Conservation (phyloP, 2,329 filamentous ascomycete species). For the Sporothrix humicola region DNA sequence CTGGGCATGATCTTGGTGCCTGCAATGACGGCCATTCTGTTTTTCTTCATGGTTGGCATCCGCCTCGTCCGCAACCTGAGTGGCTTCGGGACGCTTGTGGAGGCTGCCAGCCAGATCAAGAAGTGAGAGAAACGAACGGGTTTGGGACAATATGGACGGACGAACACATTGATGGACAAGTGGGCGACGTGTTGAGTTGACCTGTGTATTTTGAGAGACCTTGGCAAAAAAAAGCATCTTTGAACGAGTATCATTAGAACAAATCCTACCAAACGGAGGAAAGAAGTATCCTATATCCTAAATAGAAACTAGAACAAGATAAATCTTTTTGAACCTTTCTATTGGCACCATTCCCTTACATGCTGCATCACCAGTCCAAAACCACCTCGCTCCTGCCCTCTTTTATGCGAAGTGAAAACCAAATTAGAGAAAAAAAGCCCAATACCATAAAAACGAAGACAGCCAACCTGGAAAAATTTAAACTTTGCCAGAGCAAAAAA, state of each 20-base stretch:
- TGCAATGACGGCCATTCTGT: neutral
- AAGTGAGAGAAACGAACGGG: neutral
- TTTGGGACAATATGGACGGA: too few relatives aligned
- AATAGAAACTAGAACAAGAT: neutral
- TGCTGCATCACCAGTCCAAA: neutral
- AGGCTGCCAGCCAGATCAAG: neutral
- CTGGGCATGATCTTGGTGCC: constrained; percentile 31
- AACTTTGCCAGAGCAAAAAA: neutral
- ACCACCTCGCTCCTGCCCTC: neutral
- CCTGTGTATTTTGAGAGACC: neutral
- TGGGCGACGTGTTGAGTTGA: neutral
- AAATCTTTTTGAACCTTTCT: neutral
- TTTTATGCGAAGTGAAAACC: neutral
- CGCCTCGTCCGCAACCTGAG: constrained; percentile 5
- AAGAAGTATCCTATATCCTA: neutral
- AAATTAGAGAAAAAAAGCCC: neutral
- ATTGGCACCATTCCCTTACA: neutral
- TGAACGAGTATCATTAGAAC: neutral
- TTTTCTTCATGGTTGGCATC: constrained; percentile 21
- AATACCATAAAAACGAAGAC: neutral
- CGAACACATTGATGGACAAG: neutral
- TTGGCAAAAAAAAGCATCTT: neutral
- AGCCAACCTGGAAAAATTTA: neutral
- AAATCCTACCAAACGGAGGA: too few relatives aligned
- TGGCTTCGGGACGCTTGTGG: neutral